Conservation (phyloP, 2,329 filamentous ascomycete genomes). For the Periconia digitata region DNA sequence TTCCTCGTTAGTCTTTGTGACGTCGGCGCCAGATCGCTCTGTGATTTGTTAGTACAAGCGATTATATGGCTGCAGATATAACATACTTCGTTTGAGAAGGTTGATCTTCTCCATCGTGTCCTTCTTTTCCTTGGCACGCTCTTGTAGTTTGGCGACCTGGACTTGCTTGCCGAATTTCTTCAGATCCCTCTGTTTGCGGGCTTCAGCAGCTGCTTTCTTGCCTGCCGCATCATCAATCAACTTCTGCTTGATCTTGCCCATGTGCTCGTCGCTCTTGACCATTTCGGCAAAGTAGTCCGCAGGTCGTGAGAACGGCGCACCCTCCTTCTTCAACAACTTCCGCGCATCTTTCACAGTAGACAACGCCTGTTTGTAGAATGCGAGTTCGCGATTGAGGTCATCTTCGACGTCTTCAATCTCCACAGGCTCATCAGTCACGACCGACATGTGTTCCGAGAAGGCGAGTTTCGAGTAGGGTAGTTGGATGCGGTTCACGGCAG, state of each 20-base stretch:
- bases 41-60: conserved; percentile 23
- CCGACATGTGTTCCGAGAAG: conserved; percentile 80
- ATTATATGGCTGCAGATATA: neutral
- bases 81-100: conserved; percentile 89
- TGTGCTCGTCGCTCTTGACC: conserved; percentile 97
- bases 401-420: conserved; percentile 83
- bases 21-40: conserved; percentile 80
- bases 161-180: conserved; percentile 99
- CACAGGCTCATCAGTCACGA: conserved; percentile 69
- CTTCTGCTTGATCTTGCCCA: conserved; percentile 95
- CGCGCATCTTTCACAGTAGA: conserved; percentile 76
- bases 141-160: conserved; percentile 92
- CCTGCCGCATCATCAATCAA: conserved; percentile 86
- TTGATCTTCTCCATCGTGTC: conserved; percentile 96
- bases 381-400: conserved; percentile 87
- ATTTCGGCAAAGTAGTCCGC: conserved; percentile 98
- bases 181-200: conserved; percentile 85
- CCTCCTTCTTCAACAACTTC: conserved; percentile 75
- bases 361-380: conserved; percentile 88
- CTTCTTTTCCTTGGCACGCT: conserved; percentile 87
- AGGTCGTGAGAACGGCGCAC: conserved; percentile 82
- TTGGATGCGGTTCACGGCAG: conserved; percentile 77
- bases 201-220: conserved; percentile 91
- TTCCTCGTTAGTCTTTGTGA: conserved; percentile 70
- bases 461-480: conserved; percentile 69